A percentile compares a stretch with the other conserved stretches of the same genome.
Evolutionary conservation across 2,329 filamentous ascomycete species (phyloP).

Genomic region (Dryadomyces quercivorus): DNA sequence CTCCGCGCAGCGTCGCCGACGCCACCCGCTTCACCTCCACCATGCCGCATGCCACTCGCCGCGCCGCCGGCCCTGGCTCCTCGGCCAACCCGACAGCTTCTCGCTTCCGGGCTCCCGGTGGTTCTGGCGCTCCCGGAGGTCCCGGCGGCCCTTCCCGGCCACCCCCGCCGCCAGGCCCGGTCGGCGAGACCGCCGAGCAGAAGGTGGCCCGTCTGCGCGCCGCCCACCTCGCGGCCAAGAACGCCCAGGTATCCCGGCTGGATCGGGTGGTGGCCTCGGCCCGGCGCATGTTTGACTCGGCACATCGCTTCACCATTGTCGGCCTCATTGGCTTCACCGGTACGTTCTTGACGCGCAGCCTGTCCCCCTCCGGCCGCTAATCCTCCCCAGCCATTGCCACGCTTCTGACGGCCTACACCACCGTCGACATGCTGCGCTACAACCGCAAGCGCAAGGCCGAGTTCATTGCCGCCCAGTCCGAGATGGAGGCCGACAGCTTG

Average conservation of each 20-base stretch:
- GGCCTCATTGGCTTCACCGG: slow-evolving; percentile 45
- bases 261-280: slow-evolving; percentile 37
- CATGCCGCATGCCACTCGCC: slow-evolving; percentile 57
- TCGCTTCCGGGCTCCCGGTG: slow-evolving; percentile 12
- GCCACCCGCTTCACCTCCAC: slow-evolving; percentile 69
- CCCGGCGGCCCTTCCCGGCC: slow-evolving; percentile 8
- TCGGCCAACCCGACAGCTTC: slow-evolving; percentile 6
- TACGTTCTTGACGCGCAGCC: no score
- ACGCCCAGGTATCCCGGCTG: slow-evolving; percentile 40
- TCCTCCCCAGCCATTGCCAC: slow-evolving; percentile 37
- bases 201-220: slow-evolving; percentile 56
- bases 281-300: slow-evolving; percentile 40
- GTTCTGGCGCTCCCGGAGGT: slow-evolving; percentile 4
- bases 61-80: slow-evolving; percentile 24
- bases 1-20: slow-evolving; percentile 58
- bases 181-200: slow-evolving; percentile 53
- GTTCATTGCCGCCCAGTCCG: slow-evolving; percentile 42
- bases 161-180: slow-evolving; percentile 4
- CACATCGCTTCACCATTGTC: slow-evolving; percentile 42
- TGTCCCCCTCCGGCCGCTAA: no score
- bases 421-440: slow-evolving; percentile 48
- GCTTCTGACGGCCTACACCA: slow-evolving; percentile 45
- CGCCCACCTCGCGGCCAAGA: slow-evolving; percentile 54
- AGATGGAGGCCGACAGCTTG: slow-evolving; percentile 41
- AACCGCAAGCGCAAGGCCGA: slow-evolving; percentile 48